Conservation (phyloP, 306 rosid species). For the Heteromeles arbutifolia region DNA sequence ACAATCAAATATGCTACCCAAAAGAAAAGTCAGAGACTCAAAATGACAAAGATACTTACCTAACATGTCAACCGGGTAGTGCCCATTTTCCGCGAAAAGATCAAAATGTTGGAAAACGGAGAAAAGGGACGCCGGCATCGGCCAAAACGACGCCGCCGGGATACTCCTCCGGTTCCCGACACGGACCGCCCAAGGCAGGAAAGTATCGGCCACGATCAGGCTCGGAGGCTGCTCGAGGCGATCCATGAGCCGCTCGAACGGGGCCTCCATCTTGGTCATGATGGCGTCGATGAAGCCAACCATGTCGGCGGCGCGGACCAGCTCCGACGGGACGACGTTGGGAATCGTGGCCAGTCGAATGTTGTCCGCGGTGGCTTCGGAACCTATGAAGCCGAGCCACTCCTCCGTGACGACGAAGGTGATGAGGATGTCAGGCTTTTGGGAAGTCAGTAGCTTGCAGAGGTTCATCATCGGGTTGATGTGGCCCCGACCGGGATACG, state of each 20-base stretch:
- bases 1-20: too few relatives aligned
- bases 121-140: conserved; percentile 23
- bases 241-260: conserved; percentile 27
- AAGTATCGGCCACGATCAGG: conserved; percentile 19
- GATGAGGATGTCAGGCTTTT: conserved; percentile 16
- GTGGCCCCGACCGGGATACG: conserved; percentile 47
- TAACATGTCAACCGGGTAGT: conserved; percentile 13
- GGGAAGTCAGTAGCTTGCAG: conserved; percentile 25
- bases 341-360: conserved; percentile 28
- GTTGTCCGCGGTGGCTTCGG: conserved; percentile 28
- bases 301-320: conserved; percentile 10
- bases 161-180: conserved; percentile 35
- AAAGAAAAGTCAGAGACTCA: neutral
- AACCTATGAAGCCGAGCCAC: conserved; percentile 19
- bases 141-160: conserved; percentile 38
- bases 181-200: conserved; percentile 22
- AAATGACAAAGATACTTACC: conserved; percentile 10
- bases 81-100: conserved; percentile 22
- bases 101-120: conserved; percentile 22
- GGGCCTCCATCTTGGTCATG: conserved; percentile 44
- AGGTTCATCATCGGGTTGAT: conserved; percentile 45
- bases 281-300: conserved; percentile 20
- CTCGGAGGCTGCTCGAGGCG: conserved; percentile 13
- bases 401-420: conserved; percentile 43
- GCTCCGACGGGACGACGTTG: conserved; percentile 42